Percentiles rank a stretch among this genome's conserved stretches.
phyloP scores from a whole-genome alignment of 495 filamentous ascomycete species.

The Aspergillus wentii region DNA sequence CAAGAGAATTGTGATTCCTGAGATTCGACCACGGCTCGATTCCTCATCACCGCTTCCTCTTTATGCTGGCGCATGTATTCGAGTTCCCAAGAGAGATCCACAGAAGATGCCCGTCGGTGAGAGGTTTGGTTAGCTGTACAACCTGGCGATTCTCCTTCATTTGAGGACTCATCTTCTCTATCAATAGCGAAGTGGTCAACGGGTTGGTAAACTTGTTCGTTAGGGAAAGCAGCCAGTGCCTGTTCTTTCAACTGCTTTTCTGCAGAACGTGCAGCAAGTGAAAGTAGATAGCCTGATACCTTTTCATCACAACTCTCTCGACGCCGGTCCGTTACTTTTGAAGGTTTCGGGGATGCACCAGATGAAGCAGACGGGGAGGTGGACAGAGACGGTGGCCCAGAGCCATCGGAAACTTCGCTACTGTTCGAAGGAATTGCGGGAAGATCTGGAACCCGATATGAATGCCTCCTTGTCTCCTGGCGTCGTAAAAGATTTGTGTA shows the following conservation, averaged over 20 bases:
- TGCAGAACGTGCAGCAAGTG: constrained; percentile 69
- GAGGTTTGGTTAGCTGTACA: no score
- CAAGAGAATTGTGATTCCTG: no score
- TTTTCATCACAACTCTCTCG: constrained; percentile 63
- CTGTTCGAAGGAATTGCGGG: constrained; percentile 51
- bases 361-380: constrained; percentile 40
- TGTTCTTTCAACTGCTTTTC: constrained; percentile 69
- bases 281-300: constrained; percentile 69
- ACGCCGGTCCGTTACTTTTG: constrained; percentile 30
- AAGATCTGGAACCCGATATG: constrained; percentile 50
- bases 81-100: constrained; percentile 46
- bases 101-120: constrained; percentile 40
- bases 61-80: constrained; percentile 48
- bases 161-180: constrained; percentile 36
- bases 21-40: constrained; percentile 19
- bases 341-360: constrained; percentile 29
- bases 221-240: constrained; percentile 65
- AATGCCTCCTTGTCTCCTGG: constrained; percentile 41
- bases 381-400: constrained; percentile 43
- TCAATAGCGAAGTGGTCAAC: constrained; percentile 59
- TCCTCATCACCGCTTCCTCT: constrained; percentile 37
- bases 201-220: constrained; percentile 56
- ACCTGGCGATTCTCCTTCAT: constrained; percentile 30
- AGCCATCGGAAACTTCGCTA: constrained; percentile 50
- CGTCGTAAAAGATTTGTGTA: constrained; percentile 38